A percentile compares a stretch with the other conserved stretches of the same genome.
These are phyloP conservation scores for Pestalotiopsis sp. DNA, from an alignment of 2,329 filamentous ascomycete species.

Conservation along the genomic window DNA sequence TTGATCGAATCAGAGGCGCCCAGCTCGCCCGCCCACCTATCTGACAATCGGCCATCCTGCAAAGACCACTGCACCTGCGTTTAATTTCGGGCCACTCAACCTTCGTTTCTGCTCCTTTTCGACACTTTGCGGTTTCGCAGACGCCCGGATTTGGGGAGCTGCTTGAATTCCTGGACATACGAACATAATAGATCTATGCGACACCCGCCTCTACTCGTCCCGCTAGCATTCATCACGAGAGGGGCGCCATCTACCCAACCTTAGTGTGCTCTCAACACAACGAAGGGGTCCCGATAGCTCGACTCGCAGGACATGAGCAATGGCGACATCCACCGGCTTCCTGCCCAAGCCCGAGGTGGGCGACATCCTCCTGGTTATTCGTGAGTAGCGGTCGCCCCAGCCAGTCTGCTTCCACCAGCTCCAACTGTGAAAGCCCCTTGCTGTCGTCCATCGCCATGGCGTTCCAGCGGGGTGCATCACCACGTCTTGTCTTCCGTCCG, in stretches of 20 bases:
- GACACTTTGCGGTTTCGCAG: not conserved
- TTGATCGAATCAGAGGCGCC: conserved; percentile 27
- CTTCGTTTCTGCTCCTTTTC: not conserved
- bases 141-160: not conserved
- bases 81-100: not conserved
- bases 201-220: not conserved
- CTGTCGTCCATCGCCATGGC: not conserved
- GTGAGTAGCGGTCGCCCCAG: conserved; percentile 52
- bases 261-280: not conserved
- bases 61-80: not conserved
- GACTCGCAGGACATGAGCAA: conserved; percentile 25
- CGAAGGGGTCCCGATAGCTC: not conserved
- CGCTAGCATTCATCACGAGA: not conserved
- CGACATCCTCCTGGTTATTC: conserved; percentile 71
- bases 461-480: not conserved
- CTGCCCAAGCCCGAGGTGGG: conserved; percentile 60
- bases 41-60: conserved; percentile 6
- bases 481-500: not conserved
- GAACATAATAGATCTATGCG: conserved; percentile 4
- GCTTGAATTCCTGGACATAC: not conserved
- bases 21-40: conserved; percentile 16
- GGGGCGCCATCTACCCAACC: not conserved
- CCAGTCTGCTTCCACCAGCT: not conserved
- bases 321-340: conserved; percentile 46
- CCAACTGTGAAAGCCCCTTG: not conserved